Evolutionary conservation across 805 yeast species (phyloP).

Genomic region (Blastobotrys parvus): DNA sequence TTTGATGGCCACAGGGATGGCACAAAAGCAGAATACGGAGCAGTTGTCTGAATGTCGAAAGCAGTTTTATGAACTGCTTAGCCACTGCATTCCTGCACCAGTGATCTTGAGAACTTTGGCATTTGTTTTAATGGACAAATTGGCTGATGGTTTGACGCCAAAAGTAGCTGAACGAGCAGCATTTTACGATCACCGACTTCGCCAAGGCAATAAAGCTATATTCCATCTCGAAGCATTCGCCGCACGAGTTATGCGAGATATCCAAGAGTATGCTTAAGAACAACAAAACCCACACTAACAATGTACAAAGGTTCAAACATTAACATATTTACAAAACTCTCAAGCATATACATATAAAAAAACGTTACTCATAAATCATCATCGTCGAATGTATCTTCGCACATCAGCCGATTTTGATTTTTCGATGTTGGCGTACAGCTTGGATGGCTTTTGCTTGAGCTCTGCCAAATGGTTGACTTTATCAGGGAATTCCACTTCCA

Average conservation of each 20-base stretch:
- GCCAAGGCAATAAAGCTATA: constrained; percentile 80
- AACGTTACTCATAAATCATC: constrained; percentile 15
- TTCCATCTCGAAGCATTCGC: constrained; percentile 93
- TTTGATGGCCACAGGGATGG: constrained; percentile 52
- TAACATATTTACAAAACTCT: background rate
- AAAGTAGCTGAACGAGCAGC: constrained; percentile 51
- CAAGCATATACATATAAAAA: background rate
- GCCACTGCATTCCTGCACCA: constrained; percentile 91
- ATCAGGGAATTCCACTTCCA: constrained; percentile 39
- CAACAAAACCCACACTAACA: background rate
- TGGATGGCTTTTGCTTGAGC: constrained; percentile 53
- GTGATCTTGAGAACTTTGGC: constrained; percentile 59
- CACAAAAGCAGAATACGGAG: constrained; percentile 52
- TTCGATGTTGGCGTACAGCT: constrained; percentile 48
- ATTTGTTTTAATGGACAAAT: constrained; percentile 26
- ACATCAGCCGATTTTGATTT: constrained; percentile 46
- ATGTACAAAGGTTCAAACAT: background rate
- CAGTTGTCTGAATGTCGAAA: constrained; percentile 45
- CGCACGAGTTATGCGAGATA: constrained; percentile 75
- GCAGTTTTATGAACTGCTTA: constrained; percentile 69
- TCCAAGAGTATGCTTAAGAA: constrained; percentile 40
- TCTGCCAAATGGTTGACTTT: constrained; percentile 46
- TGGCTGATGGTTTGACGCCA: constrained; percentile 20
- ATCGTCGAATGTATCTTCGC: constrained; percentile 56
- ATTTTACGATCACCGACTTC: constrained; percentile 70